A percentile compares a stretch with the other conserved stretches of the same genome.
These are phyloP conservation scores for Apiospora phragmitis DNA, from an alignment of 2,329 filamentous ascomycete species.

Conservation along the genomic window DNA sequence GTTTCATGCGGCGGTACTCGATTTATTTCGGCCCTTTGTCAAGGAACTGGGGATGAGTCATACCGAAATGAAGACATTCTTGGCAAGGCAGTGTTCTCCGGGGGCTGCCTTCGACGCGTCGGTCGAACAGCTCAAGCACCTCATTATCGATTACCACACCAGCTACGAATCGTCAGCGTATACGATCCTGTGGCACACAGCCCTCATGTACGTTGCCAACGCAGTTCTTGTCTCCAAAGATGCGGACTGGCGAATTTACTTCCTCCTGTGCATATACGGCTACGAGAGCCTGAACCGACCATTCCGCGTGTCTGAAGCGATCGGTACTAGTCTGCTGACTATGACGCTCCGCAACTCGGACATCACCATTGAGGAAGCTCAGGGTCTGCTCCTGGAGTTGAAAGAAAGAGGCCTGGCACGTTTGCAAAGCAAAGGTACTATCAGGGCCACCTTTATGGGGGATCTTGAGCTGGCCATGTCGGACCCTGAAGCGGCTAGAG, in stretches of 20 bases:
- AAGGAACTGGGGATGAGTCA: conserved; percentile 4
- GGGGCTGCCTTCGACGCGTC: conserved; percentile 35
- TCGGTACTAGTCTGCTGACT: conserved; percentile 35
- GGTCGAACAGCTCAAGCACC: conserved; percentile 37
- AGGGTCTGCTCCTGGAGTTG: conserved; percentile 31
- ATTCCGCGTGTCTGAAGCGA: conserved; percentile 37
- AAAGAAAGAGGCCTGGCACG: conserved; percentile 23
- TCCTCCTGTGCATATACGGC: conserved; percentile 39
- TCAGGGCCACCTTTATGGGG: conserved; percentile 38
- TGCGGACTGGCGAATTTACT: conserved; percentile 32
- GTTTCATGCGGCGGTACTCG: conserved; percentile 39
- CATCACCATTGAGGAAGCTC: conserved; percentile 31
- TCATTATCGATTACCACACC: conserved; percentile 37
- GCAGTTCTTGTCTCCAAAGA: conserved; percentile 32
- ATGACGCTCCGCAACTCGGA: conserved; percentile 34
- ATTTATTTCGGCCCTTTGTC: conserved; percentile 35
- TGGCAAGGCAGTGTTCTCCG: conserved; percentile 27
- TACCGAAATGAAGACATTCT: conserved; percentile 31
- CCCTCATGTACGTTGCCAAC: conserved; percentile 40
- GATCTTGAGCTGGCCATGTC: conserved; percentile 37
- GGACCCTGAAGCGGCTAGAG: conserved; percentile 34
- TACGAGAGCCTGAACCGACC: conserved; percentile 36
- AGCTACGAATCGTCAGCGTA: conserved; percentile 34
- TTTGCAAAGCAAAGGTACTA: conserved; percentile 23
- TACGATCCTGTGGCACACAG: conserved; percentile 42